Evolutionary conservation across 179 eudicot species (phyloP), one percentile per base, ranked within the genome.

Genomic region (Dionaea muscipula): DNA sequence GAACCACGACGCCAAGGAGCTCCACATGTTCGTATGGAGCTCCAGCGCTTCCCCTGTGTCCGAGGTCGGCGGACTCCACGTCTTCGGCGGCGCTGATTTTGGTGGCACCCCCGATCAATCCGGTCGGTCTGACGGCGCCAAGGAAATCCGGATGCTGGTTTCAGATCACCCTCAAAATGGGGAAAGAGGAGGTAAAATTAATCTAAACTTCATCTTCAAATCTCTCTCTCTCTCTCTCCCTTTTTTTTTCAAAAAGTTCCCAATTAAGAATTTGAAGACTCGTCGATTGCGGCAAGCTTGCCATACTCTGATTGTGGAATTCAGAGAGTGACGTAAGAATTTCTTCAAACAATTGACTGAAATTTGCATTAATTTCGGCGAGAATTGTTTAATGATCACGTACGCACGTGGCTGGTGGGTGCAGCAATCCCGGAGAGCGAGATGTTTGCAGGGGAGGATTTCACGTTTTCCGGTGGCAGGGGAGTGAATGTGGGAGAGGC

Each of bases 1-100:
- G 7, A 83, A 71, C 51, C 75, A 78, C 45, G 94, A 86, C 21
- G 98, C 98, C 2, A 90, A 90, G 53, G 97, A 90, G 77, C 84
- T 90, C 2, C 97, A 90, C 59, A 90, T 86, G 97, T 90, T 90
- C 33, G 97, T 90, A 26, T 90, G 97, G 97, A 90, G 97, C 67
- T 80, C 95, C 0, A 90, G 95, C 64, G 94, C 90, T 0, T 90
- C 97, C 2, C 97, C 95, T 12, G 97, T 82, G 25, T 86, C 95
- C 0, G 97, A 90, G 40, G 95, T 72, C 9, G 83, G 85, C 53
- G 95, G 90, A 51, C 75, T 90, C 44, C 97, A 90, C 57, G 97
- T 81, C 9, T 82, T 81, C 23, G 94, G 89, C 14, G 69, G 82
- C 23, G 57, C 64, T 13, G 88, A 85, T 19, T 79, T 72, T 35